These are phyloP conservation scores for Aspergillus ochraceus DNA, from an alignment of 2,329 filamentous ascomycete genomes.

Conservation along the genomic window DNA sequence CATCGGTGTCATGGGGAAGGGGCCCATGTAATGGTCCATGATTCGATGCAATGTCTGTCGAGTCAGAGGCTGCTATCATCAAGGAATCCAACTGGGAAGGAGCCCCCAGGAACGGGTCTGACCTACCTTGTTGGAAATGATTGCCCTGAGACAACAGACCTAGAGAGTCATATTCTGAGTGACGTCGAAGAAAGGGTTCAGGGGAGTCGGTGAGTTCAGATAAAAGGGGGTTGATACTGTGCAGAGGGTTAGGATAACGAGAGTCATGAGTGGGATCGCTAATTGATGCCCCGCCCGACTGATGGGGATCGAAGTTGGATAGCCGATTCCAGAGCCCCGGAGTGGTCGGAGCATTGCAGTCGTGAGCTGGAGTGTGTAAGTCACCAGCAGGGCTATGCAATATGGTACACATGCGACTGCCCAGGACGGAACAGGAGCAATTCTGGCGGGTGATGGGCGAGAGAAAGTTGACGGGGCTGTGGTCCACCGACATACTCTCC, in stretches of 20 bases:
- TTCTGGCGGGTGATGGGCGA: neutral
- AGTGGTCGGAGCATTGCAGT: neutral
- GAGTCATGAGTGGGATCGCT: neutral
- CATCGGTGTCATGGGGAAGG: neutral
- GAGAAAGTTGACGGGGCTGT: neutral
- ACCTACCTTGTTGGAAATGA: neutral
- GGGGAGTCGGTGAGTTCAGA: neutral
- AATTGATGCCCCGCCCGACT: neutral
- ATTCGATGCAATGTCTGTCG: neutral
- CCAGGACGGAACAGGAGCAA: neutral
- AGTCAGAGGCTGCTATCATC: neutral
- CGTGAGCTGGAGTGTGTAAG: neutral
- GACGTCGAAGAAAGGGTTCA: neutral
- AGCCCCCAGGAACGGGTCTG: neutral
- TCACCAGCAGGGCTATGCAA: neutral
- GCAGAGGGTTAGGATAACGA: neutral
- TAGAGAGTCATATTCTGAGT: neutral
- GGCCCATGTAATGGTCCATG: too few species aligned
- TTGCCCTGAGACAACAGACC: neutral
- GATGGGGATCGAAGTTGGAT: neutral
- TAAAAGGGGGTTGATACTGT: neutral
- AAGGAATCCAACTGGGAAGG: too few species aligned
- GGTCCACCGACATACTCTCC: neutral
- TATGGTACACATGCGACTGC: neutral
- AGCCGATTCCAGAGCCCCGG: neutral